Percentiles rank a stretch among this genome's conserved stretches.
Evolutionary conservation across 176 grass and related monocot genomes (phyloP).

Genomic region (Musa acuminata): DNA sequence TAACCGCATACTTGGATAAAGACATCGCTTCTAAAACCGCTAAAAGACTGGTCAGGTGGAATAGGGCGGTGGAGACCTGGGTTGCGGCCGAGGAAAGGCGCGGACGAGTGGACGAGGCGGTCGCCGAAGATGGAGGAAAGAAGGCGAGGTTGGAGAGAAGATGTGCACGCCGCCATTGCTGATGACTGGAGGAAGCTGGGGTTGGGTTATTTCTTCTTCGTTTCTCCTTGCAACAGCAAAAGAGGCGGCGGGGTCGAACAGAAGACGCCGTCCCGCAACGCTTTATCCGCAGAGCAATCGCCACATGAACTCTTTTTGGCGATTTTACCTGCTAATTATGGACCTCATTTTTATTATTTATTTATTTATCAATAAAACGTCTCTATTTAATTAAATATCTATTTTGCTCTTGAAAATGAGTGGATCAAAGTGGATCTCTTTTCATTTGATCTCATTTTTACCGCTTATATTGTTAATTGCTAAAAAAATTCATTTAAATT

Average conservation of each 20-base stretch:
- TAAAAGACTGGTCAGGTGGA: background rate
- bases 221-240: background rate
- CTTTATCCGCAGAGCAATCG: background rate
- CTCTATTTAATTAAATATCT: too few relatives aligned
- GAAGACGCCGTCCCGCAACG: background rate
- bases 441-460: too few relatives aligned
- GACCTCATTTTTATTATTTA: too few relatives aligned
- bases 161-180: slow-evolving; percentile 53
- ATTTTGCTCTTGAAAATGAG: too few relatives aligned
- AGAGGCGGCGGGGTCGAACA: background rate
- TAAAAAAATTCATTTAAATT: too few relatives aligned
- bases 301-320: too few relatives aligned
- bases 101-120: slow-evolving; percentile 35
- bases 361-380: too few relatives aligned
- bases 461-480: too few relatives aligned
- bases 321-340: too few relatives aligned
- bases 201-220: background rate
- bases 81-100: slow-evolving; percentile 14
- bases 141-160: slow-evolving; percentile 44
- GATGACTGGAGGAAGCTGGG: background rate
- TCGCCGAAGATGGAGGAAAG: slow-evolving; percentile 67
- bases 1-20: background rate
- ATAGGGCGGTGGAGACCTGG: background rate
- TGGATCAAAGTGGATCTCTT: too few relatives aligned
- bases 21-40: background rate